These are phyloP conservation scores for Emmonsiellopsis sp. DNA, from an alignment of 2,329 filamentous ascomycete genomes.

Conservation along the genomic window DNA sequence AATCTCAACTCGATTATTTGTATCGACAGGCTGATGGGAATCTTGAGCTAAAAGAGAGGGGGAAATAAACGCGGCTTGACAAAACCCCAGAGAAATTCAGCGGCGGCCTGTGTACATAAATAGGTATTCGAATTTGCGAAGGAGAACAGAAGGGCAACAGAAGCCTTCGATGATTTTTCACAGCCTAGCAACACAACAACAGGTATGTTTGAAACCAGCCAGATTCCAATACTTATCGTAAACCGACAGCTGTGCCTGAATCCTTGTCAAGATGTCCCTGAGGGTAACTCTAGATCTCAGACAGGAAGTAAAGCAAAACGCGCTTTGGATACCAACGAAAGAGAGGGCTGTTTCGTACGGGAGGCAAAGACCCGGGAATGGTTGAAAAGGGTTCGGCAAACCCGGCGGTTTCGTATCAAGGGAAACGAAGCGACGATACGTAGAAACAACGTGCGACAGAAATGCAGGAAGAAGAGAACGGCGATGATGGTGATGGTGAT, in stretches of 20 bases:
- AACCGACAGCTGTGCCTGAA: not conserved
- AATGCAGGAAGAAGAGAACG: not conserved
- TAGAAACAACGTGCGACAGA: not conserved
- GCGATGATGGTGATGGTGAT: not conserved
- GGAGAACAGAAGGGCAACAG: constrained; percentile 3
- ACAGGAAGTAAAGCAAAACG: not conserved
- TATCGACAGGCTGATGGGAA: constrained; percentile 1
- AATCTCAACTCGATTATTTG: constrained; percentile 2
- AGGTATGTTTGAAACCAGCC: constrained; percentile 2
- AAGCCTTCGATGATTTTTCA: constrained; percentile 4
- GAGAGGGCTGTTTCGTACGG: not conserved
- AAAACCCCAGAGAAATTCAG: constrained; percentile 23
- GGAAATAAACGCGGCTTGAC: constrained; percentile 10
- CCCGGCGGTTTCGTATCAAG: not conserved
- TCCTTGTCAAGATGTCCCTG: not conserved
- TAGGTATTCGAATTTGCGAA: constrained; percentile 13
- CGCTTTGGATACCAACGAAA: not conserved
- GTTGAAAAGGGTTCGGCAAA: not conserved
- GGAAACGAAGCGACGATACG: not conserved
- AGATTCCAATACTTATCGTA: not conserved
- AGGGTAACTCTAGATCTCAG: not conserved
- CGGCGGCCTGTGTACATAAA: constrained; percentile 21
- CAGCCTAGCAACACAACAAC: constrained; percentile 4
- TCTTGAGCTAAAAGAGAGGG: not conserved
- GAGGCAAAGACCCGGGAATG: not conserved